These are phyloP conservation scores for Yamadazyma atlantica DNA, from an alignment of 1,139 yeast species.

Conservation along the genomic window DNA sequence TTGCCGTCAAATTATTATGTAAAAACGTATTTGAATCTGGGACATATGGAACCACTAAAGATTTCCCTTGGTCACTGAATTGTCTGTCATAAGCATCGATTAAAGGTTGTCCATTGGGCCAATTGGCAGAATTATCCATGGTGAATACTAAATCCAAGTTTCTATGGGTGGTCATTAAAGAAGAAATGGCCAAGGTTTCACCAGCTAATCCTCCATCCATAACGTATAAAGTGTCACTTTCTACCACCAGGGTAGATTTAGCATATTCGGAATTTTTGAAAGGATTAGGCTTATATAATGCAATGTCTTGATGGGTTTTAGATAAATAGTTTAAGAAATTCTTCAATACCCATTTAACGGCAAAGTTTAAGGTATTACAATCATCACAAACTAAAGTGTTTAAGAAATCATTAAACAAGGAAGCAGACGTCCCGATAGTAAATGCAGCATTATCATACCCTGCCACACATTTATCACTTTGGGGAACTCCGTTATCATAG, in stretches of 20 bases:
- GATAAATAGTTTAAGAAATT: conserved; percentile 47
- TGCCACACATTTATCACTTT: conserved; percentile 44
- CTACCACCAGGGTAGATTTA: conserved; percentile 24
- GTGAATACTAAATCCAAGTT: conserved; percentile 39
- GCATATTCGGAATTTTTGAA: conserved; percentile 47
- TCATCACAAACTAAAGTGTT: conserved; percentile 52
- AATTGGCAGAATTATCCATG: conserved; percentile 38
- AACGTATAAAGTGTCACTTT: conserved; percentile 34
- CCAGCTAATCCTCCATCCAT: conserved; percentile 47
- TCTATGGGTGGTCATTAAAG: conserved; percentile 36
- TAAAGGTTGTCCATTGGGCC: conserved; percentile 40
- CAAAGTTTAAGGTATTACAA: conserved; percentile 44
- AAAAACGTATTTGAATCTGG: conserved; percentile 33
- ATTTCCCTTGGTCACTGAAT: conserved; percentile 28
- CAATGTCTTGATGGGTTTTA: conserved; percentile 37
- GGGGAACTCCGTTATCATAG: conserved; percentile 30
- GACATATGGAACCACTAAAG: conserved; percentile 35
- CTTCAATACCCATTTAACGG: conserved; percentile 46
- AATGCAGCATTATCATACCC: conserved; percentile 82
- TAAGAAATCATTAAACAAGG: conserved; percentile 71
- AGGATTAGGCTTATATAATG: conserved; percentile 50
- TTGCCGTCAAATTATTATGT: conserved; percentile 38
- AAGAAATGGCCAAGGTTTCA: conserved; percentile 36
- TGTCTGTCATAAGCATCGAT: conserved; percentile 35
- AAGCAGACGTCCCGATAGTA: conserved; percentile 74